Percentiles rank a stretch among this genome's conserved stretches.
Evolutionary conservation across 192 early-diverging fungal genomes (phyloP).

Genomic region (Paraglomus brasilianum): DNA sequence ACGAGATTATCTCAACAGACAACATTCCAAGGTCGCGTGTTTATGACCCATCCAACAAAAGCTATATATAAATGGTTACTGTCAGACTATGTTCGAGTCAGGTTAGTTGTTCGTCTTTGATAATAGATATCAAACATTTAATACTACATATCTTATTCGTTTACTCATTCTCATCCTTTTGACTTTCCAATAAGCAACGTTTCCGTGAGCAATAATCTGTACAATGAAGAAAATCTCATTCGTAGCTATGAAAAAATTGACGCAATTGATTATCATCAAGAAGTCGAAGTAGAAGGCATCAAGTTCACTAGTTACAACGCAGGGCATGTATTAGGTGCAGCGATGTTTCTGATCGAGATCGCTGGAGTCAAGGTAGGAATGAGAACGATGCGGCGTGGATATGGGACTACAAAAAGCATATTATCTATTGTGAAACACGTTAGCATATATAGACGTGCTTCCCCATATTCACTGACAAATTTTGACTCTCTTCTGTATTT

Average conservation of each 20-base stretch:
- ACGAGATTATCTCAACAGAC: conserved; percentile 55
- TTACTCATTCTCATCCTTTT: conserved; percentile 23
- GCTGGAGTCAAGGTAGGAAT: conserved; percentile 72
- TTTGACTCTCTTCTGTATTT: background rate
- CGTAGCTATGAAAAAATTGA: conserved; percentile 86
- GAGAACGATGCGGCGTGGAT: no score
- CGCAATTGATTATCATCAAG: conserved; percentile 95
- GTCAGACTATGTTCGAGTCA: conserved; percentile 92
- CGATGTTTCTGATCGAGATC: conserved; percentile 94
- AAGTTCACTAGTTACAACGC: conserved; percentile 96
- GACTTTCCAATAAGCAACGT: conserved; percentile 54
- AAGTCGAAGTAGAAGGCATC: conserved; percentile 92
- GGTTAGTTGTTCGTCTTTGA: conserved; percentile 37
- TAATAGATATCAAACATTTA: conserved; percentile 10
- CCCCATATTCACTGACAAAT: background rate
- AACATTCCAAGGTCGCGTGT: conserved; percentile 91
- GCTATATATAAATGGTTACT: conserved; percentile 97
- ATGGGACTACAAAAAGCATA: background rate
- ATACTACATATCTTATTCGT: background rate
- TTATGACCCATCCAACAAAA: conserved; percentile 99
- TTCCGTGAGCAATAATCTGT: conserved; percentile 77
- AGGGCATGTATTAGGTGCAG: conserved; percentile 97
- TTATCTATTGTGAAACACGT: background rate
- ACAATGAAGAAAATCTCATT: conserved; percentile 85
- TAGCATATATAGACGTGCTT: background rate